A percentile compares a stretch with the other conserved stretches of the same genome.
phyloP scores from a whole-genome alignment of 495 filamentous ascomycete genomes.

The Aspergillus egyptiacus region DNA sequence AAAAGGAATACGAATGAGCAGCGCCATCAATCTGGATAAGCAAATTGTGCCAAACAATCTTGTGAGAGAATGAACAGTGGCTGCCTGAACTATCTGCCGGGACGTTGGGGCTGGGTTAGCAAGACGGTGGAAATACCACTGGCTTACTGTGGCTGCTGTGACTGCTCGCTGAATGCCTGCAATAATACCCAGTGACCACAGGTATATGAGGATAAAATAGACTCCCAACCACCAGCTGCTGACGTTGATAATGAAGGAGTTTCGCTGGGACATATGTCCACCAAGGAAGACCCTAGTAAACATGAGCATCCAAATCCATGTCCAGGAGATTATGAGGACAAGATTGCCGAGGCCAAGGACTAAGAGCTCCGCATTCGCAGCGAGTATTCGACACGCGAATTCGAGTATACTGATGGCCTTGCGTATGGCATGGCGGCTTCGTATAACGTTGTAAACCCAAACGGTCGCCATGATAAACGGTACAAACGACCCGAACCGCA shows the following conservation, averaged over 20 bases:
- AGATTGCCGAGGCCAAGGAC: constrained; percentile 73
- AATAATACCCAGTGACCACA: constrained; percentile 87
- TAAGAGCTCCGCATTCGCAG: constrained; percentile 78
- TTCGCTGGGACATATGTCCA: constrained; percentile 60
- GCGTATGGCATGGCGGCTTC: constrained; percentile 68
- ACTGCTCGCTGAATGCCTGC: constrained; percentile 83
- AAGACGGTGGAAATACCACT: constrained; percentile 98
- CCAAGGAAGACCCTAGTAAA: constrained; percentile 91
- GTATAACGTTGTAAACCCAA: constrained; percentile 78
- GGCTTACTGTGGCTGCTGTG: constrained; percentile 89
- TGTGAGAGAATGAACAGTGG: constrained; percentile 68
- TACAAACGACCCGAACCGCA: constrained; percentile 79
- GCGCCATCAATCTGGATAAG: constrained; percentile 69
- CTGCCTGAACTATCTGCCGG: constrained; percentile 72
- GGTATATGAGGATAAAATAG: constrained; percentile 87
- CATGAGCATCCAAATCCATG: constrained; percentile 95
- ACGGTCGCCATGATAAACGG: constrained; percentile 66
- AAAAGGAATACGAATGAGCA: constrained; percentile 80
- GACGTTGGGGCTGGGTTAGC: constrained; percentile 69
- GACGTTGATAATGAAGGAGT: constrained; percentile 70
- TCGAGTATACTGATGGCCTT: constrained; percentile 83
- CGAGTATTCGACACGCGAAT: constrained; percentile 81
- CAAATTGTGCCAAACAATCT: constrained; percentile 93
- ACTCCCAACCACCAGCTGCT: constrained; percentile 87
- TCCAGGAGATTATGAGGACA: constrained; percentile 73